Conservation (phyloP, 306 rosid genomes). For the Comarum palustre region DNA sequence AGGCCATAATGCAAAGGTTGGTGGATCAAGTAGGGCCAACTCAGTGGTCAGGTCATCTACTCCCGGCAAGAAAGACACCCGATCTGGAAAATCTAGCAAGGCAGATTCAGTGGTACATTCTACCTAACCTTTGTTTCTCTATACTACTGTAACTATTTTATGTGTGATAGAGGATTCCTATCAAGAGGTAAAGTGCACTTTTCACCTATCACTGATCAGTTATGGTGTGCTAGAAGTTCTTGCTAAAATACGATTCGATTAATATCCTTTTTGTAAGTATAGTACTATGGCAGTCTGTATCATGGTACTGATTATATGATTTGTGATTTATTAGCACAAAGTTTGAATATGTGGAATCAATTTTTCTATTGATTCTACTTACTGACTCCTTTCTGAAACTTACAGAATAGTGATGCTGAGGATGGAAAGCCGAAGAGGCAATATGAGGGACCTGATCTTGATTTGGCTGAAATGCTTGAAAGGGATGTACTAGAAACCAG, state of each 20-base stretch:
- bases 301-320: background rate
- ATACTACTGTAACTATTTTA: background rate
- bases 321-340: background rate
- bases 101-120: conserved; percentile 58
- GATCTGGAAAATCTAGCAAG: conserved; percentile 65
- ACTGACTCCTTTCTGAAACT: conserved; percentile 17
- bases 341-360: background rate
- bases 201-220: background rate
- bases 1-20: conserved; percentile 62
- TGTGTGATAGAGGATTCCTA: background rate
- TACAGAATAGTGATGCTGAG: conserved; percentile 70
- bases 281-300: background rate
- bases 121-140: background rate
- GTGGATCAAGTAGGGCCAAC: conserved; percentile 53
- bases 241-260: background rate
- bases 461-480: conserved; percentile 97
- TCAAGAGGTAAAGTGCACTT: background rate
- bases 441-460: conserved; percentile 98
- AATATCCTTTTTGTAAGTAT: background rate
- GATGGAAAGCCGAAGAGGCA: conserved; percentile 82
- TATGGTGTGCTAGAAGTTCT: background rate
- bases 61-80: conserved; percentile 57
- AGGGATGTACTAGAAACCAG: conserved; percentile 91
- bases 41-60: conserved; percentile 55
- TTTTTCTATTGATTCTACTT: background rate